Evolutionary conservation across 768 basidiomycete species (phyloP).

Genomic region (Pholiota molesta): DNA sequence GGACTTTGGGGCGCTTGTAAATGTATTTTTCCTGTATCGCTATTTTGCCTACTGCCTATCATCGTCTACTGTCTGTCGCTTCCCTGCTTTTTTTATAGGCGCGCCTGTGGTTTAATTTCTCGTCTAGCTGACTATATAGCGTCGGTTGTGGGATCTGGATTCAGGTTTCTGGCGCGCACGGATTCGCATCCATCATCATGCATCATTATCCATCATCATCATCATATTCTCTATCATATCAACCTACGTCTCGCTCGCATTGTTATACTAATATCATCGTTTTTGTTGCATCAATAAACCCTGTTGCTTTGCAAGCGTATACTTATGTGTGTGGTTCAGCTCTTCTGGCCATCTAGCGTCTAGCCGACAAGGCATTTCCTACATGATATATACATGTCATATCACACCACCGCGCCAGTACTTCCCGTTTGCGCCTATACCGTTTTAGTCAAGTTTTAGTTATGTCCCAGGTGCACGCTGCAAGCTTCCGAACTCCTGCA

Average conservation of each 20-base stretch:
- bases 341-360: not conserved
- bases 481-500: too few relatives aligned
- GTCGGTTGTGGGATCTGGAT: not conserved
- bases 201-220: not conserved
- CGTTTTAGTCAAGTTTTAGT: too few relatives aligned
- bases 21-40: slow-evolving; percentile 1
- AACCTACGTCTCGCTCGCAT: not conserved
- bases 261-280: not conserved
- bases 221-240: slow-evolving; percentile 1
- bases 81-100: not conserved
- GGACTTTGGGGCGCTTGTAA: not conserved
- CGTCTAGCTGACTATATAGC: not conserved
- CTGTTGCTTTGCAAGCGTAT: not conserved
- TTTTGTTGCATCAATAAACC: not conserved
- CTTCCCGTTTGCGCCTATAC: too few relatives aligned
- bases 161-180: not conserved
- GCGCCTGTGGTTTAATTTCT: not conserved
- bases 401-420: not conserved
- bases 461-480: too few relatives aligned
- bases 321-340: too few relatives aligned
- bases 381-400: not conserved
- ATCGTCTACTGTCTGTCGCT: not conserved
- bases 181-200: slow-evolving; percentile 1
- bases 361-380: not conserved
- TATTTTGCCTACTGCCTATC: not conserved